These are phyloP conservation scores for Cryptosporidium meleagridis DNA, from an alignment of 169 alveolate genomes.

Conservation along the genomic window DNA sequence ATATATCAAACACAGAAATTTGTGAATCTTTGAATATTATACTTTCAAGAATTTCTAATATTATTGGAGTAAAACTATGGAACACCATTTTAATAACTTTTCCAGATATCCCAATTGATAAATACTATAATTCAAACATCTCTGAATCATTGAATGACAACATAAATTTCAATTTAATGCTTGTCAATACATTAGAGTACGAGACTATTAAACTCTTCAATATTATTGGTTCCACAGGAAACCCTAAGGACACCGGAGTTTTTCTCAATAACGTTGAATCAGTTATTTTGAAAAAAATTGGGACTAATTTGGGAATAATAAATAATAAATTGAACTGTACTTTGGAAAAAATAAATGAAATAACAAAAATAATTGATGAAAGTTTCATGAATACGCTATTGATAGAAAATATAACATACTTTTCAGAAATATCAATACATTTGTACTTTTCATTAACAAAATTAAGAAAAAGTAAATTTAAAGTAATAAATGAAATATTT, in stretches of 20 bases:
- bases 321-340: slow-evolving; percentile 2
- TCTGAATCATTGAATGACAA: not conserved
- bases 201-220: slow-evolving; percentile 24
- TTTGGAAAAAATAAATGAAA: not conserved
- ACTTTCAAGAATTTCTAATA: not conserved
- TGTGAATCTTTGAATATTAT: not conserved
- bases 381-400: not conserved
- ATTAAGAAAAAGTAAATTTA: not conserved
- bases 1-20: not conserved
- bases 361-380: not conserved
- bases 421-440: slow-evolving; percentile 28
- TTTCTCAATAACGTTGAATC: not conserved
- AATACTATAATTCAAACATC: not conserved
- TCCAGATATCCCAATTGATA: slow-evolving; percentile 4
- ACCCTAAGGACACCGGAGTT: slow-evolving; percentile 21
- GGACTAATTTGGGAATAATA: slow-evolving; percentile 9
- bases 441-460: slow-evolving; percentile 19
- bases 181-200: slow-evolving; percentile 24
- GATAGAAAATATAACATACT: not conserved
- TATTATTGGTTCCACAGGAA: slow-evolving; percentile 55
- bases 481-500: not conserved
- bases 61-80: slow-evolving; percentile 9
- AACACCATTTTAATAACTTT: not conserved
- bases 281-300: not conserved
- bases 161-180: not conserved